Evolutionary conservation across 495 filamentous ascomycete genomes (phyloP), one percentile per base, ranked within the genome.

Genomic region (Talaromyces adpressus): DNA sequence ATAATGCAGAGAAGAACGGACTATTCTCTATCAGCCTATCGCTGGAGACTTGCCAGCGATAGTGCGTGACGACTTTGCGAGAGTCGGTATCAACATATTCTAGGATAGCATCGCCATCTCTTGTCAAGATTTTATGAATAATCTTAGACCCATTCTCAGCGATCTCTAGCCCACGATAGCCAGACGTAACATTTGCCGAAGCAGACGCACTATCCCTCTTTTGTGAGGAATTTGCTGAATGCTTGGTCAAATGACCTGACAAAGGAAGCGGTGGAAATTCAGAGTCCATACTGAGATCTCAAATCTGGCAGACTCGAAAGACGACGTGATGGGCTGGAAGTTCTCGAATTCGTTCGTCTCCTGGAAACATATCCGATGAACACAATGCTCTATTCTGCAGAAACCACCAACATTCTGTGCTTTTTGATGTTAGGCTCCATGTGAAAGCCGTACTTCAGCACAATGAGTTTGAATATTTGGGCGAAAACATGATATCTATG

Each of bases 1-100:
- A 69, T 6, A 83, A 66, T 6, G 72, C 76, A 32, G 73, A 68
- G 53, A 82, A 82, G 45, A 82, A 83, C 2, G 75, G 75, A 60
- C 76, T 77, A 16, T 73, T 74, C 12, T 59, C 41, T 29, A 66
- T 69, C 9, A 80, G 67, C 41, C 59, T 62, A 9, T 70, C 60
- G 54, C 72, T 78, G 32, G 68, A 69, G 11, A 80, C 72, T 60
- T 70, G 72, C 78, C 78, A 80, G 22, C 67, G 65, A 59, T 63
- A 57, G n/a, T 67, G 63, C 27, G 39, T 63, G n/a, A 36, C 56
- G 56, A 18, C 36, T 6, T 41, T 56, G 25, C 69, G 64, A 9
- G 61, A 59, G 27, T 65, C 61, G 6, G 62, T 12, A 52, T 68
- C 65, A 6, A 49, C 61, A 65, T 78, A 78, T 59, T 79, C 70